A percentile compares a stretch with the other conserved stretches of the same genome.
Conservation (phyloP, 495 filamentous ascomycete species). For the Podospora pseudopauciseta region DNA sequence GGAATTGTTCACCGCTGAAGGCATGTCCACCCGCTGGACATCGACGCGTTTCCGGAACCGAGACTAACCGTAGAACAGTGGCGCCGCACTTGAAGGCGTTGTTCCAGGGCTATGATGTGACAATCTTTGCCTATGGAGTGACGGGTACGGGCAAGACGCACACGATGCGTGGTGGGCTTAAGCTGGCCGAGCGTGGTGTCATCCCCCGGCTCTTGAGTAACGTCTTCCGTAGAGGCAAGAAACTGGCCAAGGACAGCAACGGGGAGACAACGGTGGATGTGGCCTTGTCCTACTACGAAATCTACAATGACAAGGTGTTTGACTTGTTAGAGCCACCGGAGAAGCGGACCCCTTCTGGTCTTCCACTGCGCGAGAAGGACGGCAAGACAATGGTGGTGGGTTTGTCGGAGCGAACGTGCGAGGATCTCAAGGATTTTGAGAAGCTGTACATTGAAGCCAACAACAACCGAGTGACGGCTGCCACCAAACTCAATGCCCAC, state of each 20-base stretch:
- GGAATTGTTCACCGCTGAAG: conserved; percentile 82
- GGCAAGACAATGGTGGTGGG: conserved; percentile 93
- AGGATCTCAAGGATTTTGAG: conserved; percentile 90
- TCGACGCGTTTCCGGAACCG: background rate
- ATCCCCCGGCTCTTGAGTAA: conserved; percentile 85
- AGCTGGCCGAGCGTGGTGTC: conserved; percentile 81
- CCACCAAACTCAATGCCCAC: conserved; percentile 94
- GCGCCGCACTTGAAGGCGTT: conserved; percentile 74
- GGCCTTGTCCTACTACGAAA: conserved; percentile 92
- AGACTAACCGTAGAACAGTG: conserved; percentile 36
- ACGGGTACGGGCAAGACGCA: conserved; percentile 97
- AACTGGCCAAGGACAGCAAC: conserved; percentile 78
- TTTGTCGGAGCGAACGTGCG: conserved; percentile 79
- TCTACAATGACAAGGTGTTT: conserved; percentile 95
- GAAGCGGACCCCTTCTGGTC: conserved; percentile 77
- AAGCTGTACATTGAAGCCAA: conserved; percentile 90
- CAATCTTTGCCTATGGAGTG: conserved; percentile 92
- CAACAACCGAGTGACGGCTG: conserved; percentile 82
- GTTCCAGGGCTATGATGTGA: conserved; percentile 90
- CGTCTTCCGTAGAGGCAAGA: conserved; percentile 80
- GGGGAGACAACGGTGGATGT: conserved; percentile 73
- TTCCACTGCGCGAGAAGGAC: conserved; percentile 81
- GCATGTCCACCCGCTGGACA: conserved; percentile 42
- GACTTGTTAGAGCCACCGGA: conserved; percentile 90
- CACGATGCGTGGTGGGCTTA: conserved; percentile 94